phyloP scores from a whole-genome alignment of 495 filamentous ascomycete species.

The Penicillium desertorum region DNA sequence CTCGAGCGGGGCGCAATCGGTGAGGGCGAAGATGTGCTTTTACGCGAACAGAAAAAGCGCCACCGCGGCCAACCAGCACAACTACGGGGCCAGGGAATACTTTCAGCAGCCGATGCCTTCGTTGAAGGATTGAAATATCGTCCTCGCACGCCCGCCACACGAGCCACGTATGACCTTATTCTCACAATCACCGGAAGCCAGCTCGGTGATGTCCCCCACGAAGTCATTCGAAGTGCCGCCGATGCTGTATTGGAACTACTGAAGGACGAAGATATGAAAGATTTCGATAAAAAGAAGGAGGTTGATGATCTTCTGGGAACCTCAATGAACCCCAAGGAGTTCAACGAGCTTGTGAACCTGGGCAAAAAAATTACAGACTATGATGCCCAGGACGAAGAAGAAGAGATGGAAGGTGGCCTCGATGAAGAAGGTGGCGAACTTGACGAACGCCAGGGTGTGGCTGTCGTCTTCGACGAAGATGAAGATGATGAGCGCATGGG shows the following conservation, averaged over 20 bases:
- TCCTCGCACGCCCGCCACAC: slow-evolving; percentile 86
- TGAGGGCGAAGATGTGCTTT: slow-evolving; percentile 84
- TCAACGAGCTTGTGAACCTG: slow-evolving; percentile 94
- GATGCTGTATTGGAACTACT: slow-evolving; percentile 88
- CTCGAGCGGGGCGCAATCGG: slow-evolving; percentile 75
- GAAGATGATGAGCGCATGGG: slow-evolving; percentile 80
- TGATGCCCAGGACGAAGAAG: slow-evolving; percentile 94
- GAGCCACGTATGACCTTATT: slow-evolving; percentile 95
- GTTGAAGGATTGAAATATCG: slow-evolving; percentile 86
- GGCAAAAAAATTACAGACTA: slow-evolving; percentile 99
- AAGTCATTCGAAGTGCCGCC: slow-evolving; percentile 90
- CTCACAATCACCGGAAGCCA: slow-evolving; percentile 83
- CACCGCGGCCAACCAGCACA: slow-evolving; percentile 72
- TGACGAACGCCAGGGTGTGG: slow-evolving; percentile 93
- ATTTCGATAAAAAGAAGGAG: slow-evolving; percentile 98
- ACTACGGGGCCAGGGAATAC: slow-evolving; percentile 73
- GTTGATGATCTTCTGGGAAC: slow-evolving; percentile 88
- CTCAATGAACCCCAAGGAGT: slow-evolving; percentile 82
- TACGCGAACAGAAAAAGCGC: slow-evolving; percentile 83
- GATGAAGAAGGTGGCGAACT: slow-evolving; percentile 69
- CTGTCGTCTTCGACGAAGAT: slow-evolving; percentile 94
- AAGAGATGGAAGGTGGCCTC: slow-evolving; percentile 70
- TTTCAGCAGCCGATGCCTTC: slow-evolving; percentile 80
- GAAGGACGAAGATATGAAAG: slow-evolving; percentile 94
- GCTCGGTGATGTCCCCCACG: slow-evolving; percentile 89